Base-by-base conservation (phyloP, 257 asterid species). In the Pogostemon cablin region DNA sequence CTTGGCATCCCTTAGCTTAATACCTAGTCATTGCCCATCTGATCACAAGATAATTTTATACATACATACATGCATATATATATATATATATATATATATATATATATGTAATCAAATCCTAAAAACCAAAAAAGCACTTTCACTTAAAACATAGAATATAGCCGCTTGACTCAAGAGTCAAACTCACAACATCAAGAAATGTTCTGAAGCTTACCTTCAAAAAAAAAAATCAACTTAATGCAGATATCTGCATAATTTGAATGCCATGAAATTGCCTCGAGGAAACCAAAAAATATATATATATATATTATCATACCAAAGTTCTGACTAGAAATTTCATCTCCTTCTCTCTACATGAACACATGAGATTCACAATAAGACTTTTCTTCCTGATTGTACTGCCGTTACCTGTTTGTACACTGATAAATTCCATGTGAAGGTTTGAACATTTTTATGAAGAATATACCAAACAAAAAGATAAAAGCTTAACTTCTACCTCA, bases 311-410 rank as follows among this genome's bases (percentile, higher is more conserved):
- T 12, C 85, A 72, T 84, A 92, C 98, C 96, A 92, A 80, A 62
- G 96, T 92, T 79, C 98, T 83, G 77, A 92, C 96, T 68, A 92
- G 77, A 86, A 87, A 92, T 72, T 90, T 92, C 86, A 88, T 86
- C 87, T 90, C 98, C 87, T 85, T 90, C 79, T 90, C 98, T 84
- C 96, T 83, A 77, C 98, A 90, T 43, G 98, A 87, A 76, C 96
- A 75, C 96, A 92, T 78, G 78, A 92, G 98, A 80, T 86, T 85
- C 83, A 90, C 79, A 60, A 92, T 77, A 60, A 92, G 89, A 78
- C 83, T 80, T 80, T 92, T 92, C 92, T 85, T 92, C 81, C 89
- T 87, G 74, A 35, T 57, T 53, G 86, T 83, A 75, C 98, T 92
- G 75, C 96, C 93, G 78, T 76, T 86, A 75, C 98, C 98, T 86